Percentiles rank a stretch among this genome's conserved stretches.
Evolutionary conservation across 2,329 filamentous ascomycete species (phyloP).

Genomic region (Xylariaceae sp.): DNA sequence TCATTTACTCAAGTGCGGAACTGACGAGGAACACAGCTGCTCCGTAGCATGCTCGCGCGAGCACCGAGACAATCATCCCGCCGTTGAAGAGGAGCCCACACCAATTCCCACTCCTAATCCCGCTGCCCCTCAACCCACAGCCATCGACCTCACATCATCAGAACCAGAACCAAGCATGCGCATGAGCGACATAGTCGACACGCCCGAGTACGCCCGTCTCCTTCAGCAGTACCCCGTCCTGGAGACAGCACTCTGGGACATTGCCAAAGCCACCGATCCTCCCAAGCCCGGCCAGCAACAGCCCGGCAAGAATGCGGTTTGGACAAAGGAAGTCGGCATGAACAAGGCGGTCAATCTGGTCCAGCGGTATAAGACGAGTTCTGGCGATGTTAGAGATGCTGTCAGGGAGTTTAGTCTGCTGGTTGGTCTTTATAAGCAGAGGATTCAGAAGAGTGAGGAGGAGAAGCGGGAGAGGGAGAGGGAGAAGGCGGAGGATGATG

Average conservation of each 20-base stretch:
- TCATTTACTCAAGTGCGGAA: neutral
- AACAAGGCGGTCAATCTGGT: conserved; percentile 54
- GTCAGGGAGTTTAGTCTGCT: conserved; percentile 61
- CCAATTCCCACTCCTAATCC: neutral
- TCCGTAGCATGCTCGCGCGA: conserved; percentile 56
- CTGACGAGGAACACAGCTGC: conserved; percentile 42
- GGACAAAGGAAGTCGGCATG: conserved; percentile 59
- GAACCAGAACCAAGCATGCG: conserved; percentile 5
- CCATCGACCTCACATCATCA: neutral
- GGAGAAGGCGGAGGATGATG: conserved; percentile 47
- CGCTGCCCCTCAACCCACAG: neutral
- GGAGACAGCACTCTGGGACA: conserved; percentile 25
- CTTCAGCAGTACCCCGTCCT: conserved; percentile 30
- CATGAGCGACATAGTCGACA: conserved; percentile 24
- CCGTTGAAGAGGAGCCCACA: conserved; percentile 28
- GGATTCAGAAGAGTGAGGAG: conserved; percentile 32
- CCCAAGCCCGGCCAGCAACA: conserved; percentile 16
- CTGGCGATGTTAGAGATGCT: conserved; percentile 56
- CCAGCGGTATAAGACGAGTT: conserved; percentile 46
- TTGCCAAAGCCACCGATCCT: conserved; percentile 32
- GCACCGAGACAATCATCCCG: conserved; percentile 50
- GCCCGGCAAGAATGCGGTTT: conserved; percentile 35
- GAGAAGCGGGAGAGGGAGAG: conserved; percentile 43
- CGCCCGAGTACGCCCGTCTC: conserved; percentile 29
- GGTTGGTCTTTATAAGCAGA: conserved; percentile 43